A percentile compares a stretch with the other conserved stretches of the same genome.
Conservation (phyloP, 805 yeast species). For the Metschnikowia drakensbergensis region DNA sequence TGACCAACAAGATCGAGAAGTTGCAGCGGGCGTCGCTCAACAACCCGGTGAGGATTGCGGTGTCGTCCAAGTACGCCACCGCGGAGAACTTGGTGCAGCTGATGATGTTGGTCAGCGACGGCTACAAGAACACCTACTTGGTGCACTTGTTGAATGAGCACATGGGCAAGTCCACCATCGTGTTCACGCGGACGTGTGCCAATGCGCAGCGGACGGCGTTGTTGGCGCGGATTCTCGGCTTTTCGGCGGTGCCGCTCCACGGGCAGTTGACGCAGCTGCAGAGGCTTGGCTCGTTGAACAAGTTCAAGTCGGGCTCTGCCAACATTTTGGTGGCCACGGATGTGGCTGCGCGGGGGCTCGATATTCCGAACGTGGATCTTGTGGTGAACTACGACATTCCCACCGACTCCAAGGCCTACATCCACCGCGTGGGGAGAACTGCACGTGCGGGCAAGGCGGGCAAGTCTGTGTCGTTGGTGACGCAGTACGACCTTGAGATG, state of each 20-base stretch:
- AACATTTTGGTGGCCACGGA: slow-evolving; percentile 76
- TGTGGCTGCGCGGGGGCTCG: slow-evolving; percentile 87
- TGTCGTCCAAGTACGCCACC: slow-evolving; percentile 82
- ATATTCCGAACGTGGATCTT: slow-evolving; percentile 74
- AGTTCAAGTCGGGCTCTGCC: slow-evolving; percentile 69
- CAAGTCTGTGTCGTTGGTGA: slow-evolving; percentile 79
- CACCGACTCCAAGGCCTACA: slow-evolving; percentile 77
- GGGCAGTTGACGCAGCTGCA: slow-evolving; percentile 88
- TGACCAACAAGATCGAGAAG: slow-evolving; percentile 93
- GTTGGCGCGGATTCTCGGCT: slow-evolving; percentile 74
- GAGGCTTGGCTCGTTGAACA: slow-evolving; percentile 75
- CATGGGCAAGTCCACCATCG: slow-evolving; percentile 79
- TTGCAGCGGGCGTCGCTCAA: slow-evolving; percentile 87
- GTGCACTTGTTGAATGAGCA: slow-evolving; percentile 79
- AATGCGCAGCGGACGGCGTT: slow-evolving; percentile 90
- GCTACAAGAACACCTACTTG: slow-evolving; percentile 83
- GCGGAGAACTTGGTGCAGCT: slow-evolving; percentile 91
- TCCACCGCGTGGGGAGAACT: slow-evolving; percentile 91
- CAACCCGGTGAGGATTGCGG: slow-evolving; percentile 88
- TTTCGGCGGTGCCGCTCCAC: slow-evolving; percentile 87
- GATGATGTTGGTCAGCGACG: slow-evolving; percentile 87
- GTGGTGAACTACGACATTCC: slow-evolving; percentile 80
- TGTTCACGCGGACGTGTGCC: slow-evolving; percentile 92
- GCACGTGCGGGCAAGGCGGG: slow-evolving; percentile 94
- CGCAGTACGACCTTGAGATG: slow-evolving; percentile 91